Evolutionary conservation across 352 stramenopile species (phyloP), one percentile per base, ranked within the genome.

Genomic region (Globisporangium parvum): DNA sequence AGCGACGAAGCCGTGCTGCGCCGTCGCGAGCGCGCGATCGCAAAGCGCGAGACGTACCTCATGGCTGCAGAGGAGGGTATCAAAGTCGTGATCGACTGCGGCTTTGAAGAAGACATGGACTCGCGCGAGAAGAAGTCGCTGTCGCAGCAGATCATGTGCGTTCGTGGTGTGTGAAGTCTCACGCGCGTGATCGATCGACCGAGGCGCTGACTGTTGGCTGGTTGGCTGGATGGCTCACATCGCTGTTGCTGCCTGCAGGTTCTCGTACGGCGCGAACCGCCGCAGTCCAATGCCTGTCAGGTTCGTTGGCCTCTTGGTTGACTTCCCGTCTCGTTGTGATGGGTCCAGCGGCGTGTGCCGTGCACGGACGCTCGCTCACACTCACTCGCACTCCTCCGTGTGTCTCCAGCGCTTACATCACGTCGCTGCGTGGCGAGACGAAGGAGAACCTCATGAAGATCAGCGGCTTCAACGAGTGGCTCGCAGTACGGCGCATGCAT

Each of bases 111-210:
- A 23, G 59, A 88, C n/a, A 97, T 98, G 91, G 93, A 71, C 2
- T 66, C 77, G 28, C 96, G 95, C 55, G 94, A 98, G 67, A 89
- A 95, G 59, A 98, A 96, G 60, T 97, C 84, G 63, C 73, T 98
- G 15, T 86, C 79, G 11, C 87, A 96, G 63, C 96, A 98, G 68
- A 91, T 98, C 55, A 95, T 97, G 80, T 98, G 81, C 68, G 88
- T 62, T 11, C 26, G 1, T 39, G 6, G 21, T n/a, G 15, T 23
- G n/a, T 14, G 39, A 37, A 37, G 45, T 42, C 24, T 39, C 6
- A 4, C 10, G 31, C 31, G 10, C 31, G 12, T 12, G 5, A 37
- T 20, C n/a, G n/a, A 28, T 10, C 21, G 9, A 50, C 2, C 26
- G 26, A 31, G 26, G 26, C 40, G 11, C 2, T n/a, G 12, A 4